A percentile compares a stretch with the other conserved stretches of the same genome.
Conservation (phyloP, 2,329 filamentous ascomycete genomes). For the Septoria linicola region DNA sequence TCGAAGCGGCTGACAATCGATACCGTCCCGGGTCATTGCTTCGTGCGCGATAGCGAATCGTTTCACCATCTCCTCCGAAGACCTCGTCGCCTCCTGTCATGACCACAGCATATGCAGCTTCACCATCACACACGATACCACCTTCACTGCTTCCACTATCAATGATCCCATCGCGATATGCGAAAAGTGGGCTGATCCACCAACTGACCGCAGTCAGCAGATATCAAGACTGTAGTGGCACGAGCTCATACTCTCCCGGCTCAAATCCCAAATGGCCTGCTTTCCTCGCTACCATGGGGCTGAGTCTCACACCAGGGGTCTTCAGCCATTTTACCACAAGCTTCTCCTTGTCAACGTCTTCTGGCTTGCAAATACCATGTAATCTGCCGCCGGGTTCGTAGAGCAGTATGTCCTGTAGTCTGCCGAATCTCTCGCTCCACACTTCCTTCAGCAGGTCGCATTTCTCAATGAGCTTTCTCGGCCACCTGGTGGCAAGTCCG, state of each 20-base stretch:
- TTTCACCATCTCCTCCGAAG: slow-evolving; percentile 35
- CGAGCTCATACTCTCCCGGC: slow-evolving; percentile 43
- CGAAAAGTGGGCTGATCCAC: slow-evolving; percentile 52
- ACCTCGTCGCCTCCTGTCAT: slow-evolving; percentile 44
- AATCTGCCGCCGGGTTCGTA: slow-evolving; percentile 47
- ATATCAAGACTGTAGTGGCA: neutral
- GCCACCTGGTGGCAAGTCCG: slow-evolving; percentile 50
- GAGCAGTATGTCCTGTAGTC: slow-evolving; percentile 40
- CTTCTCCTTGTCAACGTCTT: slow-evolving; percentile 42
- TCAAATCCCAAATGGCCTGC: slow-evolving; percentile 47
- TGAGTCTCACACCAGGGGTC: slow-evolving; percentile 34
- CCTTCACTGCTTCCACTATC: slow-evolving; percentile 44
- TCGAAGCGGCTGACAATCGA: slow-evolving; percentile 45
- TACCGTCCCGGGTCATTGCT: slow-evolving; percentile 45
- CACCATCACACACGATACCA: slow-evolving; percentile 44
- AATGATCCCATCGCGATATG: slow-evolving; percentile 50
- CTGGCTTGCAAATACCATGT: slow-evolving; percentile 42
- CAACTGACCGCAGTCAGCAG: slow-evolving; percentile 38
- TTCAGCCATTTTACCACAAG: slow-evolving; percentile 37
- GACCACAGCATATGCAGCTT: slow-evolving; percentile 49
- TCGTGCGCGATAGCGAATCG: slow-evolving; percentile 45
- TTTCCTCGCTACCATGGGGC: slow-evolving; percentile 38
- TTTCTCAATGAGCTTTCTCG: slow-evolving; percentile 45
- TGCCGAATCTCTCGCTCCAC: slow-evolving; percentile 43
- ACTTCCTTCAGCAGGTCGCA: slow-evolving; percentile 44